These are phyloP conservation scores for Bruguiera sexangula DNA, from an alignment of 345 rosid genomes.

Conservation along the genomic window DNA sequence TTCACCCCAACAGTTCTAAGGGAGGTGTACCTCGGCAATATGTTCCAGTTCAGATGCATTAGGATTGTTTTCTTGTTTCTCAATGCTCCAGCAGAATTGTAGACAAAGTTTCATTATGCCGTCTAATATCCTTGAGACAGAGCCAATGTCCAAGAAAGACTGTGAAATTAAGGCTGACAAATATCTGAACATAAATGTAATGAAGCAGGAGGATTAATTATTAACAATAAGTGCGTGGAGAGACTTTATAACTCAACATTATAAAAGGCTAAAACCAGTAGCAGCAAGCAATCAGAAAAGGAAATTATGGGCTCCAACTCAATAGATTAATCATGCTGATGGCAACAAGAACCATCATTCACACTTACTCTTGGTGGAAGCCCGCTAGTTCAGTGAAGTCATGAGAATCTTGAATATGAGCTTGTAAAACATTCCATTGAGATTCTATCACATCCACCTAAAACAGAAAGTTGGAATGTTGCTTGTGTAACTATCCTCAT, in stretches of 20 bases:
- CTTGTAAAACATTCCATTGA: constrained; percentile 94
- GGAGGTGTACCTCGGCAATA: constrained; percentile 60
- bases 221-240: constrained; percentile 4
- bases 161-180: constrained; percentile 92
- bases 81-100: constrained; percentile 96
- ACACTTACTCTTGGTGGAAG: constrained; percentile 91
- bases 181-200: constrained; percentile 51
- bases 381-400: constrained; percentile 94
- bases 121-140: constrained; percentile 89
- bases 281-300: neutral
- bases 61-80: constrained; percentile 76
- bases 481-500: neutral
- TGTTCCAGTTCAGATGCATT: constrained; percentile 77
- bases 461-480: neutral
- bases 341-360: constrained; percentile 12
- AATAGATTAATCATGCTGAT: constrained; percentile 1
- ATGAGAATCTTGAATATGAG: constrained; percentile 73
- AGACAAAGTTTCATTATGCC: constrained; percentile 94
- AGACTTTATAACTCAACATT: neutral
- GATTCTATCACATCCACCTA: constrained; percentile 98
- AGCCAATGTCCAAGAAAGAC: constrained; percentile 95
- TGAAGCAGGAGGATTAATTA: constrained; percentile 13
- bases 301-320: neutral
- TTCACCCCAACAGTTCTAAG: neutral
- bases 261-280: too few species aligned